These are phyloP conservation scores for Strigomonas galati DNA, from an alignment of 208 protist species.

Conservation along the genomic window DNA sequence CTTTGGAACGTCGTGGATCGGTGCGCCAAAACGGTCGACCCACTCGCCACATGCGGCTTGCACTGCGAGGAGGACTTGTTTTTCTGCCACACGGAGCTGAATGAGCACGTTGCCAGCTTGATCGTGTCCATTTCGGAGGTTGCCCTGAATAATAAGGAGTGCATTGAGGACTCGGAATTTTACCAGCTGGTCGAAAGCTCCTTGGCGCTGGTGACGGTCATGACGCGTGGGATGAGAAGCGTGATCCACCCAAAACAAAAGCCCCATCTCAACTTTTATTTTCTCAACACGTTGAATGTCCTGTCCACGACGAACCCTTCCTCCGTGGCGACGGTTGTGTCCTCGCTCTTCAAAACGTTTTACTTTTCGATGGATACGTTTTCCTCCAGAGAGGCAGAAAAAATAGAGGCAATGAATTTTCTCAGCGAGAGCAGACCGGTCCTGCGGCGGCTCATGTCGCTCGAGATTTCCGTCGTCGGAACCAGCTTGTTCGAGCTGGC, in stretches of 20 bases:
- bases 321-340: too few species aligned
- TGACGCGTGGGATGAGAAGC: too few species aligned
- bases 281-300: not conserved
- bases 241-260: not conserved
- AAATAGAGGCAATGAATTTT: too few species aligned
- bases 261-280: not conserved
- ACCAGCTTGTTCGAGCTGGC: too few species aligned
- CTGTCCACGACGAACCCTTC: too few species aligned
- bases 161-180: conserved; percentile 7
- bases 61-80: conserved; percentile 10
- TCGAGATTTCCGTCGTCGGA: too few species aligned
- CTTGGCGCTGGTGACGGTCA: too few species aligned
- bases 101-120: not conserved
- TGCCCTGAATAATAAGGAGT: conserved; percentile 1
- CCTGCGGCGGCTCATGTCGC: too few species aligned
- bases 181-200: not conserved
- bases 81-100: conserved; percentile 7
- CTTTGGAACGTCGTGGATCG: conserved; percentile 7
- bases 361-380: not conserved
- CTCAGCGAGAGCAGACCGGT: too few species aligned
- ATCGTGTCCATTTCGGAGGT: conserved; percentile 1
- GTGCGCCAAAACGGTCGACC: not conserved
- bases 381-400: too few species aligned
- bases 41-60: not conserved
- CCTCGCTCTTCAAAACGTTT: not conserved